A percentile compares a stretch with the other conserved stretches of the same genome.
Evolutionary conservation across 805 yeast species (phyloP).

Genomic region (Wickerhamiella galacta): DNA sequence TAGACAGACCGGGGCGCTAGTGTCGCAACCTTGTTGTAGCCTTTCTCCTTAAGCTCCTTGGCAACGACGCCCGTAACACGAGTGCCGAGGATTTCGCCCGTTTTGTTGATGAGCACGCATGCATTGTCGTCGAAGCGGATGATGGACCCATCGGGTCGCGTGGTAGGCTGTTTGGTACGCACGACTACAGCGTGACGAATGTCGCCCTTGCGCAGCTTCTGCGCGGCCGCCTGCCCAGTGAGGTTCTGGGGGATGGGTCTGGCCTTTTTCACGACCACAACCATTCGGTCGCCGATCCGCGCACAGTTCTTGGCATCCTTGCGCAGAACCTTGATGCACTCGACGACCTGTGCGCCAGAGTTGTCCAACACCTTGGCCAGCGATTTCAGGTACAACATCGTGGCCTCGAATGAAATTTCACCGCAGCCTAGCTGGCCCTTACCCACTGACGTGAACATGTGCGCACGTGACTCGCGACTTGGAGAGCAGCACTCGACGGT

Average conservation of each 20-base stretch:
- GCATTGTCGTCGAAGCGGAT: constrained; percentile 92
- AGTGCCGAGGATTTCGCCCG: constrained; percentile 86
- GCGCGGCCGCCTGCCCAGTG: constrained; percentile 52
- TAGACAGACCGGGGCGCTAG: constrained; percentile 75
- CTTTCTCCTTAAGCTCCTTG: constrained; percentile 68
- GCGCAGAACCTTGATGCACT: constrained; percentile 86
- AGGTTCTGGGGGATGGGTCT: constrained; percentile 54
- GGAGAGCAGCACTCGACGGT: too few relatives aligned
- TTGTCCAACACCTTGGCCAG: constrained; percentile 84
- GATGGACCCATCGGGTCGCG: constrained; percentile 74
- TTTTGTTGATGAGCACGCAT: constrained; percentile 83
- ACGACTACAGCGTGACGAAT: constrained; percentile 91
- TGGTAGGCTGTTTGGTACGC: constrained; percentile 66
- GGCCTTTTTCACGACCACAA: constrained; percentile 87
- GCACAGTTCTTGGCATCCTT: constrained; percentile 78
- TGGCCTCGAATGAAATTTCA: background rate
- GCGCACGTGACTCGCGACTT: too few relatives aligned
- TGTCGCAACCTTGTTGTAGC: constrained; percentile 71
- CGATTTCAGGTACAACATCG: constrained; percentile 78
- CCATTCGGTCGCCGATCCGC: constrained; percentile 77
- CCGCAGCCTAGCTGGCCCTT: too few relatives aligned
- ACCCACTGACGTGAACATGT: too few relatives aligned
- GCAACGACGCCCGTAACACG: constrained; percentile 86
- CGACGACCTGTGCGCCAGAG: constrained; percentile 87
- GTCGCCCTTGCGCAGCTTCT: constrained; percentile 83